Evolutionary conservation across 2,329 filamentous ascomycete genomes (phyloP).

Genomic region (Aspergillus quadrilineatus): DNA sequence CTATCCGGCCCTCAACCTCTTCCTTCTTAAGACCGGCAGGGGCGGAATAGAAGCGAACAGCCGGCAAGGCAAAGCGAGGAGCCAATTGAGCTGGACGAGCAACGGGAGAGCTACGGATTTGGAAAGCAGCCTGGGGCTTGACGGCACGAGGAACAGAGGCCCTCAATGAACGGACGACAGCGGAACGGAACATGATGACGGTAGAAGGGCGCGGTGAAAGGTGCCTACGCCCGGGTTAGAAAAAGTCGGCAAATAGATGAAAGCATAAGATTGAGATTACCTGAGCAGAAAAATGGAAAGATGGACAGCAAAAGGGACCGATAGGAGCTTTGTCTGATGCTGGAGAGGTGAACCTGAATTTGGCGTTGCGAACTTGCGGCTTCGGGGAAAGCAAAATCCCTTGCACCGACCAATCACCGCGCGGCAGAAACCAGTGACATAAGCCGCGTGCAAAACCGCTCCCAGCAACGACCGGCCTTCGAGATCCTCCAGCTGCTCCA

Average conservation of each 20-base stretch:
- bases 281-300: conserved; percentile 15
- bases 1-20: conserved; percentile 88
- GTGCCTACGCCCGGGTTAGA: neutral
- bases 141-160: conserved; percentile 52
- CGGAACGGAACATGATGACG: conserved; percentile 81
- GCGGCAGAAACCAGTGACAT: conserved; percentile 42
- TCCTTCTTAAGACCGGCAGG: conserved; percentile 73
- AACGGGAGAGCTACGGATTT: conserved; percentile 60
- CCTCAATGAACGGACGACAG: conserved; percentile 74
- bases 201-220: conserved; percentile 12
- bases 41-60: conserved; percentile 83
- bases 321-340: conserved; percentile 22
- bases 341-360: conserved; percentile 19
- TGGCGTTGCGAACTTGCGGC: conserved; percentile 25
- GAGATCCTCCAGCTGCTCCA: conserved; percentile 18
- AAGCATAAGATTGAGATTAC: conserved; percentile 17
- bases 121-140: conserved; percentile 59
- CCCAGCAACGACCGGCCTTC: conserved; percentile 22
- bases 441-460: conserved; percentile 33
- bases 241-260: neutral
- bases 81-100: conserved; percentile 60
- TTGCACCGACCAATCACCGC: conserved; percentile 39
- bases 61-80: conserved; percentile 65
- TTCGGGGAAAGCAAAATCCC: conserved; percentile 36
- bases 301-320: conserved; percentile 15